A percentile compares a stretch with the other conserved stretches of the same genome.
Evolutionary conservation across 805 yeast species (phyloP).

Genomic region (Clavispora carvajalis): DNA sequence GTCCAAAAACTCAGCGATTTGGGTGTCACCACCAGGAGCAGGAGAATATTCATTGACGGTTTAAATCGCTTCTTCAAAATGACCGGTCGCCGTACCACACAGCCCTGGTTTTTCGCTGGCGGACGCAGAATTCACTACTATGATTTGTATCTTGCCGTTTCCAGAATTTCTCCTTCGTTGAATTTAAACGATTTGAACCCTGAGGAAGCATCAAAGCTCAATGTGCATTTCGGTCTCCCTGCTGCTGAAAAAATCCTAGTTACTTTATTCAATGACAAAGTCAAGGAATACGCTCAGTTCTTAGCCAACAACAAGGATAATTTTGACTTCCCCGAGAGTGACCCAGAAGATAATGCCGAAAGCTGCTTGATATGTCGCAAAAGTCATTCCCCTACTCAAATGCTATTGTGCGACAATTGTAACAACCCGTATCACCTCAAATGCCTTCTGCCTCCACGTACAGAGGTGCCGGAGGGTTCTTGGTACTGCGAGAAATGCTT

Average conservation of each 20-base stretch:
- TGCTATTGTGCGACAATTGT: constrained; percentile 70
- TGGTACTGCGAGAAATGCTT: constrained; percentile 86
- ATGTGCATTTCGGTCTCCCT: constrained; percentile 20
- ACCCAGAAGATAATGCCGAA: constrained; percentile 24
- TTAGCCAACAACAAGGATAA: constrained; percentile 21
- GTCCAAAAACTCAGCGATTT: constrained; percentile 63
- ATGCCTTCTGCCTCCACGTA: constrained; percentile 59
- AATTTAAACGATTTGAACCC: constrained; percentile 9
- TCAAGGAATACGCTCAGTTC: constrained; percentile 30
- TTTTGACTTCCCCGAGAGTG: constrained; percentile 29
- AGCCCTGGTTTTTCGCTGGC: constrained; percentile 17
- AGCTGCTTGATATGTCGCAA: constrained; percentile 46
- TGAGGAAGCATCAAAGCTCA: constrained; percentile 20
- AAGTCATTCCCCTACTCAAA: constrained; percentile 39
- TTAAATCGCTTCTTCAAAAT: constrained; percentile 52
- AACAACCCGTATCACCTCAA: constrained; percentile 60
- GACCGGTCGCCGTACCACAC: constrained; percentile 27
- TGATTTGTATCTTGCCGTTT: constrained; percentile 34
- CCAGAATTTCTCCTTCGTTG: constrained; percentile 17
- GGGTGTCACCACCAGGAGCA: constrained; percentile 55
- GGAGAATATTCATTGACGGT: constrained; percentile 58
- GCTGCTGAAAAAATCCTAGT: constrained; percentile 13
- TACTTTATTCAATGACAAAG: constrained; percentile 19
- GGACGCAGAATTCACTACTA: constrained; percentile 26
- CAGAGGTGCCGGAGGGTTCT: constrained; percentile 46